Evolutionary conservation across 1,284 basidiomycete species (phyloP), one percentile per base, ranked within the genome.

Genomic region (Moesziomyces parantarcticus): DNA sequence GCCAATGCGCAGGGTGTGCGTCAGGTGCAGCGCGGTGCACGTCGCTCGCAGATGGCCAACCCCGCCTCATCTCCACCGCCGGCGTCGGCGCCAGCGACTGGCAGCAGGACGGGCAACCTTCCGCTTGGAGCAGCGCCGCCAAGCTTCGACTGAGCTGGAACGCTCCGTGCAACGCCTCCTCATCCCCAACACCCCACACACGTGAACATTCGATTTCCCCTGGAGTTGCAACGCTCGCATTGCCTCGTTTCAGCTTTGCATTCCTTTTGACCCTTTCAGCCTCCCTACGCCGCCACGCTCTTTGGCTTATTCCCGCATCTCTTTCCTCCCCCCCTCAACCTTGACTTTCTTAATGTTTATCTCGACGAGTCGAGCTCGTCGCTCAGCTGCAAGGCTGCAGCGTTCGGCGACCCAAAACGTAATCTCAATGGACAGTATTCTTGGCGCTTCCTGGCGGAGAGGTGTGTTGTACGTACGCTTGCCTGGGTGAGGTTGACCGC

Each of bases 21-120:
- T 41, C 80, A 77, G 50, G 80, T 82, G 47, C 75, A 74, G 54
- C 75, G 81, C 18, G 80, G 80, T 18, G 72, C 79, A 20, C 66
- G 79, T 34, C 73, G 80, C 36, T 75, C 75, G 47, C 54, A 61
- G 44, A 56, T 66, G 62, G 58, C 69, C 40, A 58, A 61, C 49
- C 45, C 55, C 46, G 56, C 52, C 43, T 22, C 62, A 18, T 58
- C 65, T 14, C 61, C 71, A 18, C 22, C 54, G 1, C 22, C 55
- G 14, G 55, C 62, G 16, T 18, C 32, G 13, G 16, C 22, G 18
- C 23, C 32, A 10, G 25, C 41, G 13, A 16, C 26, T 20, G 46
- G 44, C 18, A 50, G 26, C 22, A 29, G 65, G 45, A 26, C 29
- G 6, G 44, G 54, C 46, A 55, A 58, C 34, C 48, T 73, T 13